Conservation (phyloP, 2,329 filamentous ascomycete genomes). For the Xylariaceae sp. region DNA sequence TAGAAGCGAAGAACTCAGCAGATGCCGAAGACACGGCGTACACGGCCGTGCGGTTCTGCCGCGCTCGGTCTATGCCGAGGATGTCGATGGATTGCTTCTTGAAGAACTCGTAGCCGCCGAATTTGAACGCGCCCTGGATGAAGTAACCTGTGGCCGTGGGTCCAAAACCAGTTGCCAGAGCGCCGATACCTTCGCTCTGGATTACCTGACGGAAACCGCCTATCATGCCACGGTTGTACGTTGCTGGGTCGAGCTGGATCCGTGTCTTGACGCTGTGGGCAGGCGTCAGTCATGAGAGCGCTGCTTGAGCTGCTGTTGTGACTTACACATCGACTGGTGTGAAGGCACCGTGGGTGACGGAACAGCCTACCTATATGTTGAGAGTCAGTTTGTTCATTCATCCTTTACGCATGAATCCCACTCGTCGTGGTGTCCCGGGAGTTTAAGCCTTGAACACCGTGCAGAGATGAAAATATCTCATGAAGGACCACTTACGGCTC, state of each 20-base stretch:
- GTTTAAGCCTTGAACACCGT: too few species aligned
- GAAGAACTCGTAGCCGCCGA: conserved; percentile 26
- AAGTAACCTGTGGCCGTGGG: conserved; percentile 26
- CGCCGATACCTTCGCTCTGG: conserved; percentile 16
- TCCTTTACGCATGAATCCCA: too few species aligned
- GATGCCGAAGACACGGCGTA: conserved; percentile 23
- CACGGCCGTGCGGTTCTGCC: conserved; percentile 21
- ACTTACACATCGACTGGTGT: too few species aligned
- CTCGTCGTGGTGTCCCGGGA: too few species aligned
- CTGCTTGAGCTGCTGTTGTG: too few species aligned
- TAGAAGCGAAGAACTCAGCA: conserved; percentile 24
- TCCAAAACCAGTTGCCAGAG: conserved; percentile 24
- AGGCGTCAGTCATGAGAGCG: too few species aligned
- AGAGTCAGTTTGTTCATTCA: too few species aligned
- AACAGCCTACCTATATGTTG: too few species aligned
- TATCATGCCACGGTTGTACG: conserved; percentile 22
- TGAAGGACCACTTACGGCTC: too few species aligned
- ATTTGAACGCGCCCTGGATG: conserved; percentile 26
- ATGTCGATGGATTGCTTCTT: conserved; percentile 22
- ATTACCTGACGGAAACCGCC: conserved; percentile 23
- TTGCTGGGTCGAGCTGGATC: conserved; percentile 23
- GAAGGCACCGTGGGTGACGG: too few species aligned
- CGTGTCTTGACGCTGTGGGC: conserved; percentile 24
- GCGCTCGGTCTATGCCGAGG: conserved; percentile 21
- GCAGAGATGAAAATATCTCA: too few species aligned